Conservation (phyloP, 2,329 filamentous ascomycete genomes). For the Sclerotinia nivalis region DNA sequence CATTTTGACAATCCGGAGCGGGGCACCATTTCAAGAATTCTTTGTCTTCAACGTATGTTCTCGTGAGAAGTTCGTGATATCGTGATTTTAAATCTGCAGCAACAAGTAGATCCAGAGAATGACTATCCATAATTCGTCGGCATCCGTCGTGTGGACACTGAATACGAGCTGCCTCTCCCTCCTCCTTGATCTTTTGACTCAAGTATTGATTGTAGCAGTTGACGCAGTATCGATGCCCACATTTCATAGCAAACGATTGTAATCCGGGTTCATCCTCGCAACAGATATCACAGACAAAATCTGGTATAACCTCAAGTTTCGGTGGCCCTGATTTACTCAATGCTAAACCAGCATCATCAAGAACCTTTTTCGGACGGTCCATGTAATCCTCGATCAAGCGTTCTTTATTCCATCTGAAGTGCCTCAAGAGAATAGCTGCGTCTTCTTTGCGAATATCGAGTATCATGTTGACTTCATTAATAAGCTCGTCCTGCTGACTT, state of each 20-base stretch:
- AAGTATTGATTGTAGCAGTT: conserved; percentile 92
- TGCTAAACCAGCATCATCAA: conserved; percentile 82
- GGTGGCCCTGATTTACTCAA: conserved; percentile 62
- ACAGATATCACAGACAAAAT: conserved; percentile 93
- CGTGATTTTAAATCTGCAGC: conserved; percentile 56
- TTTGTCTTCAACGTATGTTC: conserved; percentile 96
- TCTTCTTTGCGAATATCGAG: conserved; percentile 87
- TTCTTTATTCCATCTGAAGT: conserved; percentile 96
- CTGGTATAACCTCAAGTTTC: conserved; percentile 68
- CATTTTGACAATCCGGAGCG: conserved; percentile 94
- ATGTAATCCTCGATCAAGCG: conserved; percentile 94
- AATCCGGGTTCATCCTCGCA: conserved; percentile 81
- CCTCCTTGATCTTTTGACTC: conserved; percentile 87
- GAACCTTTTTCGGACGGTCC: conserved; percentile 76
- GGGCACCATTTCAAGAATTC: conserved; percentile 97
- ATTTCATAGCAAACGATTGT: conserved; percentile 89
- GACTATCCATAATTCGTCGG: conserved; percentile 86
- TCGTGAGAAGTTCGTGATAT: conserved; percentile 83
- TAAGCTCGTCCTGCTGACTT: conserved; percentile 78
- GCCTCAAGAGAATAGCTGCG: conserved; percentile 82
- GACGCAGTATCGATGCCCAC: conserved; percentile 89
- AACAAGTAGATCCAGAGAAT: conserved; percentile 78
- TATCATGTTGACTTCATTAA: conserved; percentile 88
- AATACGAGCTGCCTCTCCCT: conserved; percentile 92
- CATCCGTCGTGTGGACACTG: conserved; percentile 89